Percentiles rank a stretch among this genome's conserved stretches.
Conservation (phyloP, 768 basidiomycete species). For the Leccinellum albellum region DNA sequence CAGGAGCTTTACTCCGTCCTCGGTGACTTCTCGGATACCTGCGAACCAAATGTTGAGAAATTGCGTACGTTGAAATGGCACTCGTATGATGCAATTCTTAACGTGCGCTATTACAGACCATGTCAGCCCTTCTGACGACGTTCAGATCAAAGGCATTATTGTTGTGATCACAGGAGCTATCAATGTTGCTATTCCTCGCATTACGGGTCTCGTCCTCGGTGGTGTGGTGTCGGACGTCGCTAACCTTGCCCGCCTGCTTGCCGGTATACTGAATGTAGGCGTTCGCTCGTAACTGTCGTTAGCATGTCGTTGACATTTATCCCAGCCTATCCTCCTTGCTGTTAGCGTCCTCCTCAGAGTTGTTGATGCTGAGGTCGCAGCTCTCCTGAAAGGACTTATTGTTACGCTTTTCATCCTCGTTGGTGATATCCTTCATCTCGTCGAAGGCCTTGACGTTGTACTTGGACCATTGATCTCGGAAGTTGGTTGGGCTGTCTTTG, state of each 20-base stretch:
- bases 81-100: neutral
- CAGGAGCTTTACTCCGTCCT: conserved; percentile 29
- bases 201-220: conserved; percentile 27
- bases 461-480: conserved; percentile 20
- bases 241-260: too few species aligned
- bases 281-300: neutral
- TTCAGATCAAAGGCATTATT: conserved; percentile 19
- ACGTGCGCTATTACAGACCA: conserved; percentile 20
- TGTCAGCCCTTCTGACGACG: conserved; percentile 21
- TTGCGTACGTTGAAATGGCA: conserved; percentile 25
- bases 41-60: conserved; percentile 12
- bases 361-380: neutral
- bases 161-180: conserved; percentile 23
- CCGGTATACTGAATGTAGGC: conserved; percentile 26
- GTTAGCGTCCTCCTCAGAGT: conserved; percentile 20
- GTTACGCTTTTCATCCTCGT: conserved; percentile 13
- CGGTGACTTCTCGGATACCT: conserved; percentile 9
- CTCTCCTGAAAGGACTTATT: conserved; percentile 10
- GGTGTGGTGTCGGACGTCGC: conserved; percentile 29
- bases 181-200: conserved; percentile 14
- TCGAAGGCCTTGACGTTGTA: conserved; percentile 21
- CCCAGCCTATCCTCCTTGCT: conserved; percentile 28
- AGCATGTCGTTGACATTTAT: neutral
- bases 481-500: conserved; percentile 18
- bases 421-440: conserved; percentile 7